Percentiles rank a stretch among this genome's conserved stretches.
Evolutionary conservation across 306 rosid genomes (phyloP).

Genomic region (Acacia melanoxylon): DNA sequence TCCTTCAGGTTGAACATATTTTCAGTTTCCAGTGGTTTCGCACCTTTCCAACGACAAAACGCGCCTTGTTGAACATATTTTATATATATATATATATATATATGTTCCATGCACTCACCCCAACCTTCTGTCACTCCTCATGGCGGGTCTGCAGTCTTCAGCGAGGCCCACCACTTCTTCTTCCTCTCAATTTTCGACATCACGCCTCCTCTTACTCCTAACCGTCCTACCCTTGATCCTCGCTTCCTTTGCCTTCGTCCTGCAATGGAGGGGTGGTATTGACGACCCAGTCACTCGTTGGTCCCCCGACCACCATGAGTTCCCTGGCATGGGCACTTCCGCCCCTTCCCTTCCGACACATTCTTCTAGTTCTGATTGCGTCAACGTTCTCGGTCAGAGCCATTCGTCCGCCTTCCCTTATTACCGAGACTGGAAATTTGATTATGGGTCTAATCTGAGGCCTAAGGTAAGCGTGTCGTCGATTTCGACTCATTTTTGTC

Average conservation of each 20-base stretch:
- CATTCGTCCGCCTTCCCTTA: constrained; percentile 71
- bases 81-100: background rate
- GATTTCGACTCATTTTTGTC: background rate
- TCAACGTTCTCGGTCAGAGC: constrained; percentile 41
- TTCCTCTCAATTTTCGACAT: background rate
- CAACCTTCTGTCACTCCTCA: background rate
- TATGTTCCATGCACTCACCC: constrained; percentile 6
- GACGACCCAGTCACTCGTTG: constrained; percentile 16
- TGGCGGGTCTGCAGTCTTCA: constrained; percentile 20
- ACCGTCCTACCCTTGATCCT: constrained; percentile 1
- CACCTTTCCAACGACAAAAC: background rate
- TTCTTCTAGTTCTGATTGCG: constrained; percentile 55
- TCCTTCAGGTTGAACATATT: background rate
- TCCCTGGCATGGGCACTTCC: constrained; percentile 17
- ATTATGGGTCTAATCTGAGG: constrained; percentile 55
- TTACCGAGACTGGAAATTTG: constrained; percentile 67
- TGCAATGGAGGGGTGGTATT: constrained; percentile 18
- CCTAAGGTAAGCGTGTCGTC: constrained; percentile 58
- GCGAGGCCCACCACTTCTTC: constrained; percentile 13
- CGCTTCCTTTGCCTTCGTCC: constrained; percentile 18
- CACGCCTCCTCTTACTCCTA: constrained; percentile 11
- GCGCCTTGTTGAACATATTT: too few species aligned
- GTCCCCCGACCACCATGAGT: constrained; percentile 18
- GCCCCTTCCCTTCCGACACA: constrained; percentile 31
- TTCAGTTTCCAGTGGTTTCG: constrained; percentile 9